These are phyloP conservation scores for Echium plantagineum DNA, from an alignment of 257 asterid genomes.

Conservation along the genomic window DNA sequence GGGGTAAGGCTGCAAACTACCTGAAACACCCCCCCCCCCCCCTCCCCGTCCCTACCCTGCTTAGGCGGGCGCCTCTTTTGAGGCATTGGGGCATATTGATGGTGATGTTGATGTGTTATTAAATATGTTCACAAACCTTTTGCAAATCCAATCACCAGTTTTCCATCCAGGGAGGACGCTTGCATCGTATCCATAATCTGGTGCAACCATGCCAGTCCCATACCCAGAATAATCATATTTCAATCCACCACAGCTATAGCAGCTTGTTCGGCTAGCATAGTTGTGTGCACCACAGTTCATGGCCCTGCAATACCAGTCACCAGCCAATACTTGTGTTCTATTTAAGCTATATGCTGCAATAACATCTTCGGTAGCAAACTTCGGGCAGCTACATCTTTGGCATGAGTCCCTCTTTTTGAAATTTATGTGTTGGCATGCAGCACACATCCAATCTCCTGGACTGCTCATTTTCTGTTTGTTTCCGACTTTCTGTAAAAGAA, in stretches of 20 bases:
- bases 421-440: conserved; percentile 68
- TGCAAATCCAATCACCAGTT: conserved; percentile 85
- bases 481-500: conserved; percentile 8
- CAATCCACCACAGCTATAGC: conserved; percentile 49
- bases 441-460: conserved; percentile 83
- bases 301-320: conserved; percentile 71
- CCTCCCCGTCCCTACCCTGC: too few species aligned
- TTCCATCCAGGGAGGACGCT: conserved; percentile 73
- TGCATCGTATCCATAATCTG: conserved; percentile 36
- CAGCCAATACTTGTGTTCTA: conserved; percentile 41
- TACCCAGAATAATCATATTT: conserved; percentile 39
- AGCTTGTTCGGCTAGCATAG: conserved; percentile 67
- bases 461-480: conserved; percentile 35
- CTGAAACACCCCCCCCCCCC: too few species aligned
- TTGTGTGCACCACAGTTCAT: conserved; percentile 72
- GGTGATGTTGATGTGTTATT: too few species aligned
- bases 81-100: too few species aligned
- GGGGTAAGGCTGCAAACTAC: too few species aligned
- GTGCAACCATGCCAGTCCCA: conserved; percentile 31
- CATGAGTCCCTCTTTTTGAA: conserved; percentile 67
- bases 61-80: too few species aligned
- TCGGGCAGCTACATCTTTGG: conserved; percentile 67
- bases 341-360: conserved; percentile 37
- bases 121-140: conserved; percentile 24
- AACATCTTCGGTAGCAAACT: conserved; percentile 40